Evolutionary conservation across 805 yeast genomes (phyloP).

Genomic region (Metschnikowia dekortorum): DNA sequence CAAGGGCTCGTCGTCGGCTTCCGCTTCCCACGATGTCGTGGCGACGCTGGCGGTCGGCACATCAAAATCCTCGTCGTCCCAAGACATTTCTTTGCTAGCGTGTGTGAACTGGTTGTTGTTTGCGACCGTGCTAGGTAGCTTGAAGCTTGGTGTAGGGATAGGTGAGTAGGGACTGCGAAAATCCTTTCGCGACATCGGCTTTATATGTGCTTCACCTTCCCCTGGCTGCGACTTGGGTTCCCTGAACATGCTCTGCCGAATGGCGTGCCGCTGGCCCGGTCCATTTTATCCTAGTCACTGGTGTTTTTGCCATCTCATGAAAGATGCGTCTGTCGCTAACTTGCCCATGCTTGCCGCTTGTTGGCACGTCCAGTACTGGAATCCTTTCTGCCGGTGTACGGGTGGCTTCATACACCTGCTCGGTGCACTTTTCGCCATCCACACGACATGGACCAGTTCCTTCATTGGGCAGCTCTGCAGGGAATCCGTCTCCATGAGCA

Average conservation of each 20-base stretch:
- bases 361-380: too few relatives aligned
- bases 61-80: constrained; percentile 91
- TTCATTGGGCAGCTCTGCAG: constrained; percentile 6
- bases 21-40: constrained; percentile 79
- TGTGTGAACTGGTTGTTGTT: background rate
- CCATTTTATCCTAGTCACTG: too few relatives aligned
- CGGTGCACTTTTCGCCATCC: background rate
- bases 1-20: constrained; percentile 72
- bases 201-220: background rate
- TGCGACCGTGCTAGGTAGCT: background rate
- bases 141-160: background rate
- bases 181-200: constrained; percentile 1
- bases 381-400: constrained; percentile 9
- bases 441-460: background rate
- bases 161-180: background rate
- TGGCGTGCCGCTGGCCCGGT: too few relatives aligned
- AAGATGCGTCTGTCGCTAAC: too few relatives aligned
- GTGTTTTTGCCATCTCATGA: too few relatives aligned
- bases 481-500: constrained; percentile 5
- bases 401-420: background rate
- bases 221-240: background rate
- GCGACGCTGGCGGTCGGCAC: constrained; percentile 49
- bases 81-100: constrained; percentile 33
- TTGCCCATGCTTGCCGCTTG: too few relatives aligned
- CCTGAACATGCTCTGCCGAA: background rate